Evolutionary conservation across 371 early-diverging fungal species (phyloP).

Genomic region (Batrachochytrium dendrobatidis): DNA sequence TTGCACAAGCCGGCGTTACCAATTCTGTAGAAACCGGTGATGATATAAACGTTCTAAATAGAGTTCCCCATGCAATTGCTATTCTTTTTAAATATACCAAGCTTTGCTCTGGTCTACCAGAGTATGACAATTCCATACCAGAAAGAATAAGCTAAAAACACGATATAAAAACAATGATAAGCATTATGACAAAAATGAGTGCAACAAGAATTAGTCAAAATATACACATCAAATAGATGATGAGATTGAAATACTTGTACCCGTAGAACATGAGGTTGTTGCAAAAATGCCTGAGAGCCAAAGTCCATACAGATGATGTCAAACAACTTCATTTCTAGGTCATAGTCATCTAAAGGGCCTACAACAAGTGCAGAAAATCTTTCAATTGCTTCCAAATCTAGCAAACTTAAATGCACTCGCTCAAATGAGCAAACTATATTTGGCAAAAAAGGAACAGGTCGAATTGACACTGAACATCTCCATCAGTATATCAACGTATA

Average conservation of each 20-base stretch:
- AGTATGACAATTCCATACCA: constrained; percentile 3
- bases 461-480: too few species aligned
- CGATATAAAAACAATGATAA: not conserved
- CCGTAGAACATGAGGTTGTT: constrained; percentile 19
- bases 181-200: not conserved
- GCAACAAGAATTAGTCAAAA: not conserved
- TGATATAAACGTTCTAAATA: not conserved
- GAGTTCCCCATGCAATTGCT: not conserved
- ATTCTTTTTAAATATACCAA: constrained; percentile 10
- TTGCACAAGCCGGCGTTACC: constrained; percentile 13
- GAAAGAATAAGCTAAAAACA: not conserved
- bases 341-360: constrained; percentile 5
- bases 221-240: not conserved
- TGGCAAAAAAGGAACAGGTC: constrained; percentile 11
- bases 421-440: constrained; percentile 16
- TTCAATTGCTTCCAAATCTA: constrained; percentile 16
- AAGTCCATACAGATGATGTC: constrained; percentile 20
- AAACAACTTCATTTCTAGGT: constrained; percentile 18
- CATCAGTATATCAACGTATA: too few species aligned
- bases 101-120: constrained; percentile 1
- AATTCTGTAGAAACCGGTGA: not conserved
- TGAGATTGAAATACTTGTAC: not conserved
- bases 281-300: constrained; percentile 24
- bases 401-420: constrained; percentile 19
- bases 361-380: constrained; percentile 11